Percentiles rank a stretch among this genome's conserved stretches.
Conservation (phyloP, 2,329 filamentous ascomycete genomes). For the Hysterium pulicare region DNA sequence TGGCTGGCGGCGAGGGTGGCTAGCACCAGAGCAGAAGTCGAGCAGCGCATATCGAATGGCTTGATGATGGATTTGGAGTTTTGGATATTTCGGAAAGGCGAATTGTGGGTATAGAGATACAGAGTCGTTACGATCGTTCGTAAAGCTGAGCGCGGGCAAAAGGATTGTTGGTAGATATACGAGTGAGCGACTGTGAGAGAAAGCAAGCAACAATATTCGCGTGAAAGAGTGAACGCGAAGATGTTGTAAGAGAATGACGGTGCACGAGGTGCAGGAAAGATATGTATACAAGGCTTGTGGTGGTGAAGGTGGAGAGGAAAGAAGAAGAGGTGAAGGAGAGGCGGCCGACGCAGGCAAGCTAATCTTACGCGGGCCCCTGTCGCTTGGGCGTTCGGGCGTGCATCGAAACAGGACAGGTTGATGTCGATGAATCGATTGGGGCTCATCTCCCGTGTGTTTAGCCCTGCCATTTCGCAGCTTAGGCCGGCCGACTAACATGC, state of each 20-base stretch:
- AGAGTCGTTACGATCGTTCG: constrained; percentile 3
- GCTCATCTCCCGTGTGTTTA: background rate
- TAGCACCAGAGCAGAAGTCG: constrained; percentile 32
- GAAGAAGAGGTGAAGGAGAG: background rate
- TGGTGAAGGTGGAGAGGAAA: background rate
- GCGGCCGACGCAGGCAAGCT: background rate
- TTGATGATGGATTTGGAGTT: constrained; percentile 5
- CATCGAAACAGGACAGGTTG: background rate
- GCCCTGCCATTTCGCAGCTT: background rate
- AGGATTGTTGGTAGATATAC: background rate
- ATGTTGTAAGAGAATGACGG: constrained; percentile 17
- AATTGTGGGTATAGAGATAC: background rate
- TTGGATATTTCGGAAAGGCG: constrained; percentile 16
- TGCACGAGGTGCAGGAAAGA: background rate
- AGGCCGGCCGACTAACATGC: background rate
- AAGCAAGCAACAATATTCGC: constrained; percentile 25
- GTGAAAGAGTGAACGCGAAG: constrained; percentile 40
- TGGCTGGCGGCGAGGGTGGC: constrained; percentile 35
- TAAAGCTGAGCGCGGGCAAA: background rate
- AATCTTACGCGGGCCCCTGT: background rate
- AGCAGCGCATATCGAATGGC: constrained; percentile 30
- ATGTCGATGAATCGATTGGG: background rate
- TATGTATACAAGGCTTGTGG: background rate
- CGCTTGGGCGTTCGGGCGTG: background rate
- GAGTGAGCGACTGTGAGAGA: constrained; percentile 31